Conservation (phyloP, 345 rosid genomes). For the Cardamine chenopodiifolia region DNA sequence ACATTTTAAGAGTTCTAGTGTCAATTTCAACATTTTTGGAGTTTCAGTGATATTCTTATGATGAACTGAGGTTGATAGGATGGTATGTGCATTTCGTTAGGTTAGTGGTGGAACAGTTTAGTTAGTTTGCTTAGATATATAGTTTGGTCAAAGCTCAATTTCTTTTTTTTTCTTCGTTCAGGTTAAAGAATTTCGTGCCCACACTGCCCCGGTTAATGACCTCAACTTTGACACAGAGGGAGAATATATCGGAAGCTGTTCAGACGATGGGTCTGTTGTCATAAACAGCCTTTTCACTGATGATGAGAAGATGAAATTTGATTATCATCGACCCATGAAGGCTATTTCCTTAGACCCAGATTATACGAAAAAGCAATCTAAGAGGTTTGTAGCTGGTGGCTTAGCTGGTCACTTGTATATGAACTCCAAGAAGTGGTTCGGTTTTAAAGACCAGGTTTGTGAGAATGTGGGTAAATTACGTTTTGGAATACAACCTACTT, state of each 20-base stretch:
- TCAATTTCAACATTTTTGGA: neutral
- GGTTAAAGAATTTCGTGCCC: constrained; percentile 83
- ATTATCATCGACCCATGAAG: constrained; percentile 98
- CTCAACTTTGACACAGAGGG: constrained; percentile 91
- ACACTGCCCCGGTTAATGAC: constrained; percentile 89
- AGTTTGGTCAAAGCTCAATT: neutral
- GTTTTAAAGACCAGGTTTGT: constrained; percentile 85
- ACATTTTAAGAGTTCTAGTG: neutral
- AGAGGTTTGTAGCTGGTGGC: constrained; percentile 94
- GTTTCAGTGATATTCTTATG: neutral
- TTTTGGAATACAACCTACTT: constrained; percentile 6
- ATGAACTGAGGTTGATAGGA: neutral
- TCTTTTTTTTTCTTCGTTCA: constrained; percentile 32
- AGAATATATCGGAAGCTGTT: constrained; percentile 95
- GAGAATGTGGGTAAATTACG: neutral
- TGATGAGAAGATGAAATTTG: constrained; percentile 78
- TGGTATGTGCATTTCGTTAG: constrained; percentile 1
- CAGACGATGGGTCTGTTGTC: constrained; percentile 94
- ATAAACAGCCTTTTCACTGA: constrained; percentile 95
- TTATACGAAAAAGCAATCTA: constrained; percentile 68
- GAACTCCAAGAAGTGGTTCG: constrained; percentile 91
- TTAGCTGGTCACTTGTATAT: constrained; percentile 91
- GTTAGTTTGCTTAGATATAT: constrained; percentile 17
- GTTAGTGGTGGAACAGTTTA: neutral
- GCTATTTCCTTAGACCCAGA: constrained; percentile 92